phyloP scores from a whole-genome alignment of 768 basidiomycete genomes.

The Collybia mongolica region DNA sequence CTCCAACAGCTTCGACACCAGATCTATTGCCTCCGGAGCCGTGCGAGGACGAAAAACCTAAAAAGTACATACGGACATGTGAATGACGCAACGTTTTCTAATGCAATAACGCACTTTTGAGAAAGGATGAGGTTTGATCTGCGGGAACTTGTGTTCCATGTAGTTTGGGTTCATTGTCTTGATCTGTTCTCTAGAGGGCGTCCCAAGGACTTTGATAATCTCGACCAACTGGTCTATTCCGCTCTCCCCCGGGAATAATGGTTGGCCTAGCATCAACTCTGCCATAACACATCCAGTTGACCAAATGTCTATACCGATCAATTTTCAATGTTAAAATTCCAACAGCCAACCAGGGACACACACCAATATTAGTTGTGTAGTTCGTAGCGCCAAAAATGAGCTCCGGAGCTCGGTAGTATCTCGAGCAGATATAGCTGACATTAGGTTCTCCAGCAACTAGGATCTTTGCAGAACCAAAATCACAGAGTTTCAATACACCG shows the following conservation, averaged over 20 bases:
- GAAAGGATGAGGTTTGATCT: conserved; percentile 99
- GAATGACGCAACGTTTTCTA: neutral
- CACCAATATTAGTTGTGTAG: conserved; percentile 99
- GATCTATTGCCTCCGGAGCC: conserved; percentile 91
- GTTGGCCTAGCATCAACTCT: conserved; percentile 98
- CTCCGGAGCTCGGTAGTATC: conserved; percentile 99
- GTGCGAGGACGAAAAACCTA: conserved; percentile 99
- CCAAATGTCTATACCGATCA: conserved; percentile 79
- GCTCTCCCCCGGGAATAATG: conserved; percentile 97
- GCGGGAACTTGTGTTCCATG: conserved; percentile 99
- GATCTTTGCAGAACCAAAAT: conserved; percentile 99
- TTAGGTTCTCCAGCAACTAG: conserved; percentile 97
- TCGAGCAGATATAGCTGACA: conserved; percentile 99
- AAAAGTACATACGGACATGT: conserved; percentile 10
- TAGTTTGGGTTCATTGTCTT: conserved; percentile 99
- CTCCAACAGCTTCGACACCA: conserved; percentile 92
- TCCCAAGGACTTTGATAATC: conserved; percentile 99
- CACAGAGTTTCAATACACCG: conserved; percentile 95
- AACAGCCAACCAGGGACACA: conserved; percentile 24
- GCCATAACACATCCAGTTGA: conserved; percentile 99
- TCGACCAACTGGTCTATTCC: conserved; percentile 99
- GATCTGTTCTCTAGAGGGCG: conserved; percentile 98
- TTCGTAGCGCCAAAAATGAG: conserved; percentile 99
- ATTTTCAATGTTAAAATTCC: conserved; percentile 4
- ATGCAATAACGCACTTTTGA: conserved; percentile 67